Percentiles rank a stretch among this genome's conserved stretches.
These are phyloP conservation scores for Pythium aristosporum DNA, from an alignment of 352 stramenopile genomes.

Conservation along the genomic window DNA sequence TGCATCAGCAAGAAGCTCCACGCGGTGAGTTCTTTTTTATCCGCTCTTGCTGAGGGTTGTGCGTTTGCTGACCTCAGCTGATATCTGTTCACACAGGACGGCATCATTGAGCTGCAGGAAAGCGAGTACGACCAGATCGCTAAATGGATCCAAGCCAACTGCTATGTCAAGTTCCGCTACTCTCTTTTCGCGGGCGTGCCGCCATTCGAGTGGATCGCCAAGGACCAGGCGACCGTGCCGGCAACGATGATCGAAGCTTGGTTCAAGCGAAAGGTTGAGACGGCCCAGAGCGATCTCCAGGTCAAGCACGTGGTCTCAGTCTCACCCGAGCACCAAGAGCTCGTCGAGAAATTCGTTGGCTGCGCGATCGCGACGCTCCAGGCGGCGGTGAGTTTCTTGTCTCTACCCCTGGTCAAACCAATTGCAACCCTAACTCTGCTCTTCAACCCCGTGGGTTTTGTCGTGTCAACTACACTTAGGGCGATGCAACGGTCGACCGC, in stretches of 20 bases:
- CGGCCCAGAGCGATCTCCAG: constrained; percentile 25
- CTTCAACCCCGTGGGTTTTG: too few relatives aligned
- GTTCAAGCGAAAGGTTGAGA: constrained; percentile 31
- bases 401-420: too few relatives aligned
- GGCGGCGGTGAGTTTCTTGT: constrained; percentile 16
- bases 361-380: constrained; percentile 30
- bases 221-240: constrained; percentile 18
- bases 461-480: too few relatives aligned
- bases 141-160: constrained; percentile 29
- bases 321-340: constrained; percentile 15
- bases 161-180: constrained; percentile 57
- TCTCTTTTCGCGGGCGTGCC: constrained; percentile 37
- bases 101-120: background rate
- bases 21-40: too few relatives aligned
- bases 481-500: too few relatives aligned
- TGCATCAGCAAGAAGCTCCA: constrained; percentile 1
- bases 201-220: constrained; percentile 43
- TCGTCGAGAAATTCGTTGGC: constrained; percentile 26
- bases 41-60: too few relatives aligned
- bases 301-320: constrained; percentile 21
- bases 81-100: too few relatives aligned
- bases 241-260: constrained; percentile 28
- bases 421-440: too few relatives aligned
- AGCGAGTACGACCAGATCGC: constrained; percentile 1
- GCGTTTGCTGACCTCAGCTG: too few relatives aligned